A percentile compares a stretch with the other conserved stretches of the same genome.
These are phyloP conservation scores for Mrakia blollopis DNA, from an alignment of 768 basidiomycete species.

Conservation along the genomic window DNA sequence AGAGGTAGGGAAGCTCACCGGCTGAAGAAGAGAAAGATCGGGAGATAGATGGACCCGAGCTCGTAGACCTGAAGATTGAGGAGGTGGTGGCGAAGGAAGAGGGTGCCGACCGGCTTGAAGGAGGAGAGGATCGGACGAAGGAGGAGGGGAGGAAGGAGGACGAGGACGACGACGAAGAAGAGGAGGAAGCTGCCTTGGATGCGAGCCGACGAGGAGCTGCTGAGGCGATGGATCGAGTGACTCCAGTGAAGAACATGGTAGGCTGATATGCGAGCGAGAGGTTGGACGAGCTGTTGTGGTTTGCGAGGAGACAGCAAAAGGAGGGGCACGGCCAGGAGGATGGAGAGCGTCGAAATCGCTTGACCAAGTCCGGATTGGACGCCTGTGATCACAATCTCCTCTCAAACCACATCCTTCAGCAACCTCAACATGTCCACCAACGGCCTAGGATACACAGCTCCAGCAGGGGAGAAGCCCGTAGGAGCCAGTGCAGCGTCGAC, in stretches of 20 bases:
- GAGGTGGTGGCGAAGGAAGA: background rate
- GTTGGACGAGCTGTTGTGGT: background rate
- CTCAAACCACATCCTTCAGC: background rate
- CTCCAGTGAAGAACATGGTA: background rate
- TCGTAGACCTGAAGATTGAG: background rate
- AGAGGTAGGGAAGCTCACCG: background rate
- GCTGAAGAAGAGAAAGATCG: background rate
- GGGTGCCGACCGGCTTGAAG: background rate
- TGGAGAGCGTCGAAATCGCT: background rate
- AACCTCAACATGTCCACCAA: constrained; percentile 16
- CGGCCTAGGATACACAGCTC: constrained; percentile 24
- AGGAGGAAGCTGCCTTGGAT: too few relatives aligned
- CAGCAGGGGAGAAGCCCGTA: background rate
- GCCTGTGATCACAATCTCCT: too few relatives aligned
- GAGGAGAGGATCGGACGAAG: background rate
- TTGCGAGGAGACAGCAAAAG: background rate
- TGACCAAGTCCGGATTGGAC: background rate
- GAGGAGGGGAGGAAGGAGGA: background rate
- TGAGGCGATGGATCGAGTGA: background rate
- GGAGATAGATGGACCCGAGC: background rate
- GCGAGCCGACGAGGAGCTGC: background rate
- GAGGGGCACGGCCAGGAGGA: background rate
- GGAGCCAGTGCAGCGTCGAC: background rate
- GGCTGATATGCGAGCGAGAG: background rate
- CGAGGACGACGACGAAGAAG: background rate